These are phyloP conservation scores for Yamadazyma phyllophila DNA, from an alignment of 805 yeast species.

Conservation along the genomic window DNA sequence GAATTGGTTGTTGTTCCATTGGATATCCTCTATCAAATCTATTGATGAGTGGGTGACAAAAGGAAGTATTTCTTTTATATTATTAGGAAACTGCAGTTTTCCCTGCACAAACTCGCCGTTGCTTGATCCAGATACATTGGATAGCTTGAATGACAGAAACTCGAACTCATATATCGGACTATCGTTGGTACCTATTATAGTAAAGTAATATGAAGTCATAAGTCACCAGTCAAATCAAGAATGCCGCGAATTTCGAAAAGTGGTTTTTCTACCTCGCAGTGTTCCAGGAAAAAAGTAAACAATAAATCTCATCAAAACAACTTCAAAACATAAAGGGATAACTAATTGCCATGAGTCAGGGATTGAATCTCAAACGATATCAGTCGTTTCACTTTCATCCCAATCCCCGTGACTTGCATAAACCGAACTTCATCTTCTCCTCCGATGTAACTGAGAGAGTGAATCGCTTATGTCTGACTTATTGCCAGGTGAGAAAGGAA, in stretches of 20 bases:
- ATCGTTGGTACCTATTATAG: slow-evolving; percentile 84
- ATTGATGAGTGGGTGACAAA: slow-evolving; percentile 85
- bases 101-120: slow-evolving; percentile 40
- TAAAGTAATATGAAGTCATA: slow-evolving; percentile 68
- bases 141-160: slow-evolving; percentile 62
- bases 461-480: slow-evolving; percentile 3
- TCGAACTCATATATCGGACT: slow-evolving; percentile 86
- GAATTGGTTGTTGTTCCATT: slow-evolving; percentile 67
- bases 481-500: slow-evolving; percentile 4
- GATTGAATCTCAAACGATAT: slow-evolving; percentile 13
- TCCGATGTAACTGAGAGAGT: slow-evolving; percentile 33
- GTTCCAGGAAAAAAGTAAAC: slow-evolving; percentile 6
- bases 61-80: slow-evolving; percentile 77
- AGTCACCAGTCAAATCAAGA: neutral
- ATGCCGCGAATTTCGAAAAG: neutral
- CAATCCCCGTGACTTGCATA: slow-evolving; percentile 25
- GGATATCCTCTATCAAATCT: slow-evolving; percentile 88
- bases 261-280: neutral
- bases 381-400: slow-evolving; percentile 14
- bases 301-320: neutral
- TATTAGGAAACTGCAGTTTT: slow-evolving; percentile 58
- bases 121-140: neutral
- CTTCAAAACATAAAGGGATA: neutral
- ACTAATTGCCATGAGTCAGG: slow-evolving; percentile 11
- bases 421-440: slow-evolving; percentile 38